Evolutionary conservation across 495 filamentous ascomycete genomes (phyloP), one percentile per base, ranked within the genome.

Genomic region (Cryomyces antarcticus): DNA sequence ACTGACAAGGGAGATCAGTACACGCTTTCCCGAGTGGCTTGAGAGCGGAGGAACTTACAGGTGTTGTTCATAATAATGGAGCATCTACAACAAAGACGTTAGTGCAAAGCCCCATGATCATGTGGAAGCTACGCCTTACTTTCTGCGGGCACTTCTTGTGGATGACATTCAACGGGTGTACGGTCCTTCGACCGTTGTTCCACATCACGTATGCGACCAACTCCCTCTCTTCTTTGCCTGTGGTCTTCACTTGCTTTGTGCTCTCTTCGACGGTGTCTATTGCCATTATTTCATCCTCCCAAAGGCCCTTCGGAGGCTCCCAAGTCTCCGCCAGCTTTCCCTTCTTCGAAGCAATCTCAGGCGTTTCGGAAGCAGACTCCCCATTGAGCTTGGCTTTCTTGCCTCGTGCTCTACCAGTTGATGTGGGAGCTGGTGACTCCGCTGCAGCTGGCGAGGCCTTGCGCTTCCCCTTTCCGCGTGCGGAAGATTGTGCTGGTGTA

Each of bases 231-330:
- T 50, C 45, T 10, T 56, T 57, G 48, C 12, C 55, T 46, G 41
- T 73, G 61, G 36, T 50, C 10, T 34, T 29, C 1, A 24, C 17
- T 24, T 24, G 17, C 30, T 57, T 42, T 5, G 38, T 10, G 5
- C 31, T 44, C 30, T 72, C 64, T 41, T 70, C 58, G 35, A 79
- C 67, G 0, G 75, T 75, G 28, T 77, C 67, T 11, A 80, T 64
- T 2, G 41, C 52, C 28, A 62, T 49, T 4, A 80, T 62, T 13
- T 73, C 57, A 4, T 62, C 52, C 33, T 78, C 76, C 76, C 76
- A 80, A 44, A 51, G 60, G 31, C 72, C 68, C 5, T 53, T 51
- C 28, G 68, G 68, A 7, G 71, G 67, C 0, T 60, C 45, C 71
- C 71, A 75, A 10, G 52, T 51, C 24, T 60, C 46, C 17, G 44